Percentiles rank a stretch among this genome's conserved stretches.
These are phyloP conservation scores for Centrapalus pauciflorus DNA, from an alignment of 129 eudicot species.

Conservation along the genomic window DNA sequence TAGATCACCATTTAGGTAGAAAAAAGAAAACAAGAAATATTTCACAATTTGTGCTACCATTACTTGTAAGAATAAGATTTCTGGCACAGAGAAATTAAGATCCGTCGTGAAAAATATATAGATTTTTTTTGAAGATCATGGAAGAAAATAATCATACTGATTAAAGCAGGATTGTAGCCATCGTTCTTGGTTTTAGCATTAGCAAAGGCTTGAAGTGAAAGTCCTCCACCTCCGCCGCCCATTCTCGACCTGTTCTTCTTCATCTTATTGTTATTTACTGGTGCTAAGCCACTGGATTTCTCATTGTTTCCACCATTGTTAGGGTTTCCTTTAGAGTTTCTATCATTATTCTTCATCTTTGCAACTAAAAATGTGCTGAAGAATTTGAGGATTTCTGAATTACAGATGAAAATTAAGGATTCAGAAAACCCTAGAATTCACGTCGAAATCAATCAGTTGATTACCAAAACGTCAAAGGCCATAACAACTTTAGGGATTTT, in stretches of 20 bases:
- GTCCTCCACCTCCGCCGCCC: conserved; percentile 70
- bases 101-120: not conserved
- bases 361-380: not conserved
- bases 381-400: not conserved
- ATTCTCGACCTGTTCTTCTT: conserved; percentile 52
- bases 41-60: no score
- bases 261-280: conserved; percentile 27
- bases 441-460: not conserved
- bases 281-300: conserved; percentile 25
- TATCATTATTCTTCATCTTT: conserved; percentile 21
- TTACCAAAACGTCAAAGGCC: not conserved
- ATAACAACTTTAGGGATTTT: not conserved
- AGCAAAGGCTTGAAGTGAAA: conserved; percentile 76
- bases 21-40: no score
- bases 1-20: not conserved
- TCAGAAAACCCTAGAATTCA: conserved; percentile 11
- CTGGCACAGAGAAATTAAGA: not conserved
- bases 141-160: conserved; percentile 47
- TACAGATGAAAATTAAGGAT: not conserved
- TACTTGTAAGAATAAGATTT: not conserved
- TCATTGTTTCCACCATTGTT: conserved; percentile 21
- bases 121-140: not conserved
- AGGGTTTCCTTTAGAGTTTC: conserved; percentile 7
- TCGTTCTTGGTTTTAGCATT: conserved; percentile 63
- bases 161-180: conserved; percentile 61